Base-by-base conservation (phyloP, 2,329 filamentous ascomycete species). In the Massarina eburnea region DNA sequence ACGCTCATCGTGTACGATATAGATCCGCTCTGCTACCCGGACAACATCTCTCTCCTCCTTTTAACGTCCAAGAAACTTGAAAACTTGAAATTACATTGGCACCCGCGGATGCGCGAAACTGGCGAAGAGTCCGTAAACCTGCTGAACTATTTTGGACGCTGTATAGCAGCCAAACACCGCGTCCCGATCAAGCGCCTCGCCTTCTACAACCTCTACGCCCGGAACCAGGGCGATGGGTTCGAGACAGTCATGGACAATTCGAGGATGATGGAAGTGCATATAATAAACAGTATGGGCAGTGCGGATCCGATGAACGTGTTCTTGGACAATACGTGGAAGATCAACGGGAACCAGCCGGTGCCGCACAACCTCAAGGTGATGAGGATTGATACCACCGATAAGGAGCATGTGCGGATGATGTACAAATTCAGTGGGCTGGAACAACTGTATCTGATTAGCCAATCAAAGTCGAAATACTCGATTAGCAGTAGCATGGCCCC, bases 11-110 rank as follows among this genome's bases (percentile, higher is more conserved):
- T 82, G 21, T 78, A 78, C 48, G 76, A 84, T 51, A 81, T 84
- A 41, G 82, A 85, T 45, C 82, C 82, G 1, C 71, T 85, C 8
- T 85, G 82, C 66, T 83, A 83, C 55, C 80, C 80, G 0, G 82
- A 85, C 62, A 82, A 84, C 54, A 76, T 85, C 8, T 80, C 80
- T 12, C 69, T 78, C 18, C 65, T 85, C 12, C 64, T 85, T 6
- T 63, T 74, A 12, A 71, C 76, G n/a, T 78, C 79, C 4, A 76
- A 73, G 49, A 79, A 79, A 41, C 67, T 85, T 3, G 70, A 75
- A 32, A 77, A 80, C 24, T 64, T 85, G 7, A 78, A 72, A 43
- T 50, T 85, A 48, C 81, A 85, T 56, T 85, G 80, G 75, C 81
- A 75, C 21, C 80, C 81, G 3, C 78, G 82, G 1, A 85, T 85